Evolutionary conservation across 768 basidiomycete genomes (phyloP), one percentile per base, ranked within the genome.

Genomic region (Austroboletus festivus): DNA sequence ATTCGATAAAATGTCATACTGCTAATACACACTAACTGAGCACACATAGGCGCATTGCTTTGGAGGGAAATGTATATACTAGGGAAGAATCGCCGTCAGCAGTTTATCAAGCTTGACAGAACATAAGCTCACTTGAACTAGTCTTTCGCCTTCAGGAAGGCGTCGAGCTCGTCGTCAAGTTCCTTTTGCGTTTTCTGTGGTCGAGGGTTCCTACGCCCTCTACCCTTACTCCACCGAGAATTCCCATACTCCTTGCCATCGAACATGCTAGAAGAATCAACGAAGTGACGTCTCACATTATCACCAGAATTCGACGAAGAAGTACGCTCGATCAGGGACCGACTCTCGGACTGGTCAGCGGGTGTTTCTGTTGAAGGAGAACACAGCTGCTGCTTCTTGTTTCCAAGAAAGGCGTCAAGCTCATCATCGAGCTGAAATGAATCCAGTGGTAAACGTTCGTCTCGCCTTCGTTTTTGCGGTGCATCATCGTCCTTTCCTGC

Each of bases 121-220:
- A 42, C 20, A 15, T 3, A 15, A 23, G 52, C 54, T 47, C 33
- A 56, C 58, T 37, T n/a, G 13, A 39, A 42, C 62, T 57, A 76
- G 49, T 73, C 67, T 55, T 72, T 73, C 53, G 75, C 73, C 22
- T 79, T 81, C 54, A 88, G 64, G 67, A 91, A 91, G 15, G 85
- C 83, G 26, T 92, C 89, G 40, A 92, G 71, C 59, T 93, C 89
- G 42, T 84, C 87, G 53, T 93, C 89, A 31, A 93, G 71, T 56
- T 92, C 87, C 67, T 86, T 79, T 61, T 83, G 82, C 1, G 80
- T 86, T 65, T 81, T 82, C 49, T 64, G 74, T 20, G 74, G 70
- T 11, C 75, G 71, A 51, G 66, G 61, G 50, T 63, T 63, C 49
- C 72, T 72, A 38, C 76, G 70, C 33, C 70, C 65, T 47, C 70